Evolutionary conservation across 2,329 filamentous ascomycete species (phyloP).

Genomic region (Fusarium virguliforme): DNA sequence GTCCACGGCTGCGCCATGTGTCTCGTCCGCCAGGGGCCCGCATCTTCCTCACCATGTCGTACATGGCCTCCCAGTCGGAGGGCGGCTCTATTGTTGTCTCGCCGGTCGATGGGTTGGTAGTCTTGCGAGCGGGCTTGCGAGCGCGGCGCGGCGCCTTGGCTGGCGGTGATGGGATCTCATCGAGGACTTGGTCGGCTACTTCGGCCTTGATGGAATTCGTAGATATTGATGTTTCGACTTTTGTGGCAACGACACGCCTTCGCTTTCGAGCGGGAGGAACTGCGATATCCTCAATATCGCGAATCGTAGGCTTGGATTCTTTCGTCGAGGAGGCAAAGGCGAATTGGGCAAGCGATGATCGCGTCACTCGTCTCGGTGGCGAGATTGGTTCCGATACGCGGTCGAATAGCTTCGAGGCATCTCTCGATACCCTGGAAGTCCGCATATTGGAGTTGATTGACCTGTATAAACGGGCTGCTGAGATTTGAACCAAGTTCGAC

Average conservation of each 20-base stretch:
- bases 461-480: constrained; percentile 8
- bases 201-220: constrained; percentile 60
- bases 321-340: constrained; percentile 54
- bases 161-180: constrained; percentile 47
- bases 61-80: constrained; percentile 87
- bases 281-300: constrained; percentile 73
- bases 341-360: constrained; percentile 66
- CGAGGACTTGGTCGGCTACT: constrained; percentile 50
- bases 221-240: constrained; percentile 32
- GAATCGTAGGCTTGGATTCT: constrained; percentile 42
- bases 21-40: constrained; percentile 67
- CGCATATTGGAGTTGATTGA: constrained; percentile 61
- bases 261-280: constrained; percentile 54
- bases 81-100: constrained; percentile 71
- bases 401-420: constrained; percentile 71
- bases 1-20: constrained; percentile 88
- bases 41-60: constrained; percentile 84
- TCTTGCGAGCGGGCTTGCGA: constrained; percentile 66
- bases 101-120: constrained; percentile 60
- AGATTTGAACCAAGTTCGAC: constrained; percentile 3
- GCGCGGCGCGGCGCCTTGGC: constrained; percentile 52
- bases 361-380: constrained; percentile 64
- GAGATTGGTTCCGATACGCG: constrained; percentile 48
- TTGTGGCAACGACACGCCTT: constrained; percentile 46
- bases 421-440: constrained; percentile 71